Conservation (phyloP, 495 filamentous ascomycete genomes). For the Letharia lupina region DNA sequence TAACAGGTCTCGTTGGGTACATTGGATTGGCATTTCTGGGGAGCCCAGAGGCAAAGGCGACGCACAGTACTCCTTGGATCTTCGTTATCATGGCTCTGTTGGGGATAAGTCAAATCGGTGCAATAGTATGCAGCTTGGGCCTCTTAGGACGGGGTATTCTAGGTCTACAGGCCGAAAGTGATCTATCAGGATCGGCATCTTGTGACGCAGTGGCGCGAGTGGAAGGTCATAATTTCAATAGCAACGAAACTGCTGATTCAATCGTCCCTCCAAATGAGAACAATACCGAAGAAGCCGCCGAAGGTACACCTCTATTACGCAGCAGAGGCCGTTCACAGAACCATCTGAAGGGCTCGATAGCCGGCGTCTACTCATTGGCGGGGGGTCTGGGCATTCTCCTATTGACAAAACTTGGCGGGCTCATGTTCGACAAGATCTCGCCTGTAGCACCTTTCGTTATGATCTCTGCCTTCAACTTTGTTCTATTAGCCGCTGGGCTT, state of each 20-base stretch:
- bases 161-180: slow-evolving; percentile 33
- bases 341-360: slow-evolving; percentile 83
- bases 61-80: slow-evolving; percentile 54
- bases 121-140: slow-evolving; percentile 86
- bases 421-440: slow-evolving; percentile 63
- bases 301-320: slow-evolving; percentile 5
- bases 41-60: slow-evolving; percentile 57
- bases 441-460: slow-evolving; percentile 81
- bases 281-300: background rate
- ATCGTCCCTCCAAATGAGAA: background rate
- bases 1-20: slow-evolving; percentile 70
- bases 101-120: slow-evolving; percentile 86
- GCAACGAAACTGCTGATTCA: background rate
- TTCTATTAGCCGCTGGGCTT: slow-evolving; percentile 53
- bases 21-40: slow-evolving; percentile 56
- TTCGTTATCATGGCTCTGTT: slow-evolving; percentile 72
- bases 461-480: slow-evolving; percentile 78
- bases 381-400: slow-evolving; percentile 87
- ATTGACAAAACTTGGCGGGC: slow-evolving; percentile 86
- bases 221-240: background rate
- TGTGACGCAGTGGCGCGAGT: background rate
- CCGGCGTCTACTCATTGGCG: slow-evolving; percentile 83
- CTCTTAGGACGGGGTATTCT: slow-evolving; percentile 75
- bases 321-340: background rate
- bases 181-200: background rate